Base-by-base conservation (phyloP, 768 basidiomycete genomes). In the Guyanaporus albipodus region DNA sequence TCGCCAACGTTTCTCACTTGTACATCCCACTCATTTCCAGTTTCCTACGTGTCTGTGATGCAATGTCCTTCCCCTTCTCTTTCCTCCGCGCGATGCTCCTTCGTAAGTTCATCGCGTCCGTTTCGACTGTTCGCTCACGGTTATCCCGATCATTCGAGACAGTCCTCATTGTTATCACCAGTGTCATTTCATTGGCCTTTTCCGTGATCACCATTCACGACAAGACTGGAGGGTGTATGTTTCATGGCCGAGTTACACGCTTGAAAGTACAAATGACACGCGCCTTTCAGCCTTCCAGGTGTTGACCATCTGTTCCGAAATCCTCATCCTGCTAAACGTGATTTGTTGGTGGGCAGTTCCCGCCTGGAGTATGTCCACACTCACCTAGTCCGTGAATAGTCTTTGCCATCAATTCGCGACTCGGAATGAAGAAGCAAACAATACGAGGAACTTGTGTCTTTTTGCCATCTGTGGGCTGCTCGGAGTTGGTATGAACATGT, bases 1-100 rank as follows among this genome's bases (percentile, higher is more conserved):
- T 42, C n/a, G 38, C 21, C 8, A 29, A 24, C 46, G n/a, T 34
- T 19, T 24, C 48, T 36, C 29, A n/a, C 14, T 26, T 23, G 46
- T 46, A 38, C 24, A 32, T 37, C 29, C 32, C 46, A 42, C 44
- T 49, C 49, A 49, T 43, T 38, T 48, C 24, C 18, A 15, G 38
- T 29, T 37, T 22, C 27, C 28, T 36, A 38, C 32, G 26, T 44
- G 62, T 65, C 57, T 41, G 64, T 50, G 57, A 57, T 57, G 41
- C 33, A 38, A 66, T 63, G 62, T 17, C 61, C 12, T 63, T 66
- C 38, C 45, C 52, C 23, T 60, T 58, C 32, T 17, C 53, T 43
- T 55, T 56, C 42, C 52, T 9, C 18, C 63, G 58, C 42, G 27
- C 19, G 1, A 33, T 63, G 28, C 27, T 48, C 37, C 48, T 67